Evolutionary conservation across 495 filamentous ascomycete species (phyloP).

Genomic region (Lophiotrema nucula): DNA sequence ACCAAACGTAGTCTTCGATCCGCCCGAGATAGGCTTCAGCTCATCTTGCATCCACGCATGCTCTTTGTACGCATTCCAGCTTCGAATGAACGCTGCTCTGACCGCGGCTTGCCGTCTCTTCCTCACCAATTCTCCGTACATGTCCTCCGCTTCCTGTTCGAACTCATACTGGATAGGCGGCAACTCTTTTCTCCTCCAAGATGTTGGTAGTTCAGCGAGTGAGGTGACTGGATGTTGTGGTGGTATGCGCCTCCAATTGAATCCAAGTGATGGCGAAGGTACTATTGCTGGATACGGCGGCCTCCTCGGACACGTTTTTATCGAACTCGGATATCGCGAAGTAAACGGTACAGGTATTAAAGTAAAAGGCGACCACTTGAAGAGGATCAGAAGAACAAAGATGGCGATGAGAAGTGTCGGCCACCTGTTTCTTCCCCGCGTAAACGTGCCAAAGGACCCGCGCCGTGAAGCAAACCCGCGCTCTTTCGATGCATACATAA

Average conservation of each 20-base stretch:
- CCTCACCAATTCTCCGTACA: conserved; percentile 10
- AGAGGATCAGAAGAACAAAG: conserved; percentile 1
- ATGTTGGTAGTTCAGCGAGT: conserved; percentile 7
- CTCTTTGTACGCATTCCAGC: conserved; percentile 74
- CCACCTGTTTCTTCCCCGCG: conserved; percentile 6
- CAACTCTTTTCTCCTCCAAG: background rate
- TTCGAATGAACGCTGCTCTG: conserved; percentile 63
- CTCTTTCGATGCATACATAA: too few species aligned
- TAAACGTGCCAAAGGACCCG: too few species aligned
- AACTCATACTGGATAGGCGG: conserved; percentile 23
- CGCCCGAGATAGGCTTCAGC: conserved; percentile 63
- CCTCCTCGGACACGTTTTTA: conserved; percentile 5
- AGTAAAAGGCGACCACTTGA: background rate
- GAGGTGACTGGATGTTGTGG: conserved; percentile 13
- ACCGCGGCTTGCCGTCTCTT: conserved; percentile 52
- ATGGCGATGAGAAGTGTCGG: conserved; percentile 2
- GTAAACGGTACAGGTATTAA: background rate
- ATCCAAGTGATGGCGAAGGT: background rate
- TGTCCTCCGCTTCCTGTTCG: background rate
- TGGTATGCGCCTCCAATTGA: conserved; percentile 15
- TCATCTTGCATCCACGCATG: conserved; percentile 83
- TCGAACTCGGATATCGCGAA: conserved; percentile 1
- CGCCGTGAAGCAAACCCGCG: too few species aligned
- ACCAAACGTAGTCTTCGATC: conserved; percentile 44
- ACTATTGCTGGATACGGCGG: conserved; percentile 9